Conservation (phyloP, 2,329 filamentous ascomycete species). For the Chaetothyriales sp. region DNA sequence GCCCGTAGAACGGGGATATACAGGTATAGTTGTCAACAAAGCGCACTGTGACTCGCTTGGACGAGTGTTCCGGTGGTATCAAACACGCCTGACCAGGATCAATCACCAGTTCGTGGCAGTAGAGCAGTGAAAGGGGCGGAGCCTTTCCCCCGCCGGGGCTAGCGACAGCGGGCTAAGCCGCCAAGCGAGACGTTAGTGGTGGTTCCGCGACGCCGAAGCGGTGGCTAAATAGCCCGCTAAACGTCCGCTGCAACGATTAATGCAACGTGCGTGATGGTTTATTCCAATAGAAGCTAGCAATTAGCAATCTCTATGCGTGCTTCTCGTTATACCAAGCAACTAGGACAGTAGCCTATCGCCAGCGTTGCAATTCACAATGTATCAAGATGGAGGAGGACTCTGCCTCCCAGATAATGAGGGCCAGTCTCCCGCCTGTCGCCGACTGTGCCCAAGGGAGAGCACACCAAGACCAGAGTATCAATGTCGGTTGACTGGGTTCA, state of each 20-base stretch:
- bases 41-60: no score
- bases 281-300: background rate
- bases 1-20: no score
- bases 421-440: background rate
- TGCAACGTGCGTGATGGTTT: background rate
- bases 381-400: background rate
- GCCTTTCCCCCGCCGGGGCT: background rate
- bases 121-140: background rate
- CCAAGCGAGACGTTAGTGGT: background rate
- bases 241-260: background rate
- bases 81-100: no score
- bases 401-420: background rate
- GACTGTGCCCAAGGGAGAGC: background rate
- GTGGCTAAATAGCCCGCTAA: background rate
- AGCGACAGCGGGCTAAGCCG: background rate
- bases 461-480: background rate
- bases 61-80: no score
- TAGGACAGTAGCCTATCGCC: no score
- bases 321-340: no score
- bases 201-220: background rate
- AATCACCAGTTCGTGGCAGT: no score
- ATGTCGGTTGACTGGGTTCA: background rate
- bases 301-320: background rate
- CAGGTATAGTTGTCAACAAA: no score
- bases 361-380: background rate